Evolutionary conservation across 768 basidiomycete species (phyloP), one percentile per base, ranked within the genome.

Genomic region (Cyclocybe cylindracea): DNA sequence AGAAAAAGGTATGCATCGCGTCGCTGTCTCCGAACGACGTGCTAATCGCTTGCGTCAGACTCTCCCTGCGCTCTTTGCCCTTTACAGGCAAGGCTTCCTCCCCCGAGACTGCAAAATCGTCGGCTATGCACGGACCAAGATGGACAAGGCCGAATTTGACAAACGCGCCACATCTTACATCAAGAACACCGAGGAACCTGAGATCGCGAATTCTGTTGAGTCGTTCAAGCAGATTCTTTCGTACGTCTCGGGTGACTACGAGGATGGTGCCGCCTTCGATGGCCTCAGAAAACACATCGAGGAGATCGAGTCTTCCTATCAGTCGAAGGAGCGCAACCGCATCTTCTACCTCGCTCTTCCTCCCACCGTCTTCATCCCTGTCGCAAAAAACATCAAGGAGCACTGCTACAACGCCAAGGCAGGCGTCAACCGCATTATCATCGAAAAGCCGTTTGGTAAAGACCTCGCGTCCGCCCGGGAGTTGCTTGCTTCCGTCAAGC

Each of bases 381-480:
- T 98, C 47, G 86, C 91, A 31, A 80, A 82, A 66, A 86, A 91
- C 61, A 70, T 95, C 59, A 94, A 86, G 69, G 83, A 86, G 61
- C 80, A 87, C 65, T 91, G 87, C 70, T 95, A 98, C 69, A 66
- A 78, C 39, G 58, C 79, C 19, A 77, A 72, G 32, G 78, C 74
- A 32, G 94, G 93, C 16, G 68, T 86, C 67, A 95, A 93, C 72
- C 86, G 96, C 48, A 86, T 99, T 70, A 93, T 99, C 65, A 87
- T 99, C 60, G 96, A 99, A 75, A 99, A 99, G 72, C 96, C 96
- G 1, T 99, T 99, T 66, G 96, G 96, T 34, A 97, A 94, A 68
- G 96, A 99, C 62, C 81, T 91, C 55, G 83, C 91, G 0, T 91
- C 90, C 7, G 91, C 89, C 50, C 81, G 89, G 44, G 79, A 82